Evolutionary conservation across 169 alveolate genomes (phyloP), one percentile per base, ranked within the genome.

Genomic region (Eimeria tenella): DNA sequence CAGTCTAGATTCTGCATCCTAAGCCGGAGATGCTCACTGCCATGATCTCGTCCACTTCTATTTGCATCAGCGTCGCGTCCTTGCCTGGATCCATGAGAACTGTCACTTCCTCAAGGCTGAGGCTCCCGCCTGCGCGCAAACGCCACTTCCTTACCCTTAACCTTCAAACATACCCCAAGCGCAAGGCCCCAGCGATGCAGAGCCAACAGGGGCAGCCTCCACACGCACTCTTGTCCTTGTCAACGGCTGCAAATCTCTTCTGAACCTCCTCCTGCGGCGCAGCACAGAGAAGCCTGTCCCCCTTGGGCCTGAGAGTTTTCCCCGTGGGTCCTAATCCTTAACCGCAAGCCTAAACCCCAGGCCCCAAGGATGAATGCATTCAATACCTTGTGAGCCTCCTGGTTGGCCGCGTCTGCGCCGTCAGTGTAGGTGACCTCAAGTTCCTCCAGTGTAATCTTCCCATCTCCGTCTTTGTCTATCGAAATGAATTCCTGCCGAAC

Each of bases 51-150:
- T 86, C 93, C 21, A 86, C 68, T 86, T 86, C 93, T 21, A 86
- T 65, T 23, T 68, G 77, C 93, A 70, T 86, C 42, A 86, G 93
- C 50, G 5, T 23, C 11, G 65, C 93, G 56, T 86, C 93, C 62
- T 86, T 86, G 23, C 93, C 93, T 0, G 93, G 93, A 21, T 86
- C 93, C 93, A 86, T 86, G 42, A 86, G 84, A 5, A 86, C 17
- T 4, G 60, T 65, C 25, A 86, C 79, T 31, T 86, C 93, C 4
- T 65, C 70, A 6, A 86, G 31, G 65, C 65, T 75, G 63, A 75
- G 63, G 63, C 25, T 75, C 9, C 86, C 86, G 23, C 86, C 86
- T 75, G 86, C 63, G 63, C 86, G 21, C 63, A 75, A 23, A 7
- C 50, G 53, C 56, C 19, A 71, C 19, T 5, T 13, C 82, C 56